Conservation (phyloP, 192 early-diverging fungal genomes). For the Haplosporangium gracile region DNA sequence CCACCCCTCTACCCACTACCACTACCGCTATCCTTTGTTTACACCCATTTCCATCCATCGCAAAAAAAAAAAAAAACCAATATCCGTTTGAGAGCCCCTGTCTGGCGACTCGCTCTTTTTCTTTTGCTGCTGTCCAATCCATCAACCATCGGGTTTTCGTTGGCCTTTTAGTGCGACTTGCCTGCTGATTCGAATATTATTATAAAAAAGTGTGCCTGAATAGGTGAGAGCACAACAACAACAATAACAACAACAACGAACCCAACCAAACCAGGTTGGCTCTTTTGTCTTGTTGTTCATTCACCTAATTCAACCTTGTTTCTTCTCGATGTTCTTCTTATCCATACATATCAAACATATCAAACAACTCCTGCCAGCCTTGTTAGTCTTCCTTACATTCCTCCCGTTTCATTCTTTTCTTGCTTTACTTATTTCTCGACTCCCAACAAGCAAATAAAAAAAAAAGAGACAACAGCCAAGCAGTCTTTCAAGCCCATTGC, state of each 20-base stretch:
- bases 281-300: background rate
- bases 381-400: background rate
- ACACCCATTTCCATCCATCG: background rate
- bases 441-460: background rate
- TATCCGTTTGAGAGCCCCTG: constrained; percentile 3
- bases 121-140: background rate
- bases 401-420: background rate
- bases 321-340: background rate
- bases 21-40: background rate
- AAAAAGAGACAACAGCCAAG: background rate
- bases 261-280: constrained; percentile 1
- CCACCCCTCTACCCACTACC: background rate
- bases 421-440: background rate
- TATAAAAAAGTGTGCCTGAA: background rate
- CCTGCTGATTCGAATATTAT: background rate
- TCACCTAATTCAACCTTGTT: background rate
- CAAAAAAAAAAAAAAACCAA: background rate
- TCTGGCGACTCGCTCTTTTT: background rate
- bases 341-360: background rate
- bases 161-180: background rate
- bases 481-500: background rate
- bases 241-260: background rate
- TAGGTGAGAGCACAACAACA: background rate
- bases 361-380: background rate
- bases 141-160: background rate